phyloP scores from a whole-genome alignment of 805 yeast species.

The Suhomyces sp. region DNA sequence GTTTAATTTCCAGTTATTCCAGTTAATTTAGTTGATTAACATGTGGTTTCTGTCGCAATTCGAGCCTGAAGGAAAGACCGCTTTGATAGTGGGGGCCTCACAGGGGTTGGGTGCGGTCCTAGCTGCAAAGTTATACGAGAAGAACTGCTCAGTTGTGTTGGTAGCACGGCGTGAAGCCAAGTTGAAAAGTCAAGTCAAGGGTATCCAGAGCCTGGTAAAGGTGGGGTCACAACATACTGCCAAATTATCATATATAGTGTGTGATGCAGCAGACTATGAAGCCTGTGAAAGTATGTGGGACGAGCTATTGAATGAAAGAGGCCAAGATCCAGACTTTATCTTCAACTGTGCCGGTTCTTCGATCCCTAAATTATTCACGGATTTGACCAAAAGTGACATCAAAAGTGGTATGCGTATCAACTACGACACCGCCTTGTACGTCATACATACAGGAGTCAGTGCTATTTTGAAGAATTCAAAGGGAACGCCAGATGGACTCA shows the following conservation, averaged over 20 bases:
- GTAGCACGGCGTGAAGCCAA: constrained; percentile 74
- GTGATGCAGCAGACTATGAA: constrained; percentile 63
- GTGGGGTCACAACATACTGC: constrained; percentile 15
- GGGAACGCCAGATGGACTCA: constrained; percentile 10
- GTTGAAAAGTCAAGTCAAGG: constrained; percentile 46
- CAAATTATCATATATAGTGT: constrained; percentile 40
- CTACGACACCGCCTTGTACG: constrained; percentile 68
- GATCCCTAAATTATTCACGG: constrained; percentile 72
- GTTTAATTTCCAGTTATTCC: too few species aligned
- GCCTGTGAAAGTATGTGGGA: constrained; percentile 47
- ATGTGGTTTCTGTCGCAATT: constrained; percentile 22
- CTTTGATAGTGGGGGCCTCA: constrained; percentile 87
- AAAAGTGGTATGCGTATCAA: constrained; percentile 62
- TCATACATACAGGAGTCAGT: constrained; percentile 63
- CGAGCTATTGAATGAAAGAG: constrained; percentile 18
- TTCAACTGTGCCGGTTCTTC: constrained; percentile 89
- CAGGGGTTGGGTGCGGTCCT: constrained; percentile 89
- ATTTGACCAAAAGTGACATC: constrained; percentile 57
- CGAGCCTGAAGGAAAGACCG: constrained; percentile 48
- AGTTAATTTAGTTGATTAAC: not conserved
- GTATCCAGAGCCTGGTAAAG: constrained; percentile 29
- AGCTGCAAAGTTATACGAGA: constrained; percentile 53
- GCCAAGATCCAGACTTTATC: constrained; percentile 63
- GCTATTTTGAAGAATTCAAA: constrained; percentile 20
- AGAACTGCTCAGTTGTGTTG: constrained; percentile 64